Evolutionary conservation across 768 basidiomycete species (phyloP), one percentile per base, ranked within the genome.

Genomic region (Boletus huronensis): DNA sequence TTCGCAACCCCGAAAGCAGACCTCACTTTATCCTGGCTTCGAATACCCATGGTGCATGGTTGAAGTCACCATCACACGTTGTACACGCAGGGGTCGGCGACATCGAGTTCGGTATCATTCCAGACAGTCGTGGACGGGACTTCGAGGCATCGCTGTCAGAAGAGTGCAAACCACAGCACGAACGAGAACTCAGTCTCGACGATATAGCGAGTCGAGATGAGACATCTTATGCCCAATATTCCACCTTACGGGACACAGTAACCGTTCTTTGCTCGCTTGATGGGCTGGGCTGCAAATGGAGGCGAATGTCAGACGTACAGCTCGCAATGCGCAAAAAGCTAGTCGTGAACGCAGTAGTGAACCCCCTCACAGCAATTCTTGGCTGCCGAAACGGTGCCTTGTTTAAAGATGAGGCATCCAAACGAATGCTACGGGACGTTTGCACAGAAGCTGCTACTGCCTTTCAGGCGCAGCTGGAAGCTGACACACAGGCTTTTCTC

Each of bases 1-100:
- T 93, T 69, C 85, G 79, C 19, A 87, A 93, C 67, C 79, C 85
- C 23, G 68, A 76, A 32, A 75, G 77, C 28, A 83, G 95, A 35
- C 95, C 95, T 13, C 85, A 90, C 63, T 93, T 98, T 66, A 80
- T 98, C 58, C 72, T 96, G 50, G 86, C 87, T 14, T 82, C 84
- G 26, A 94, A 89, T 57, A 88, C 85, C 1, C 93, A 96, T 61
- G 90, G 91, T 3, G 86, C 82, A 28, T 88, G 82, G 72, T 66
- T 77, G 46, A 84, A 81, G 59, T 65, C 71, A 1, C 65, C 64
- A 26, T 73, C 74, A 39, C 79, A 85, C 52, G 79, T 85, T 53
- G 81, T 90, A 14, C 91, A 94, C 61, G 74, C 85, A 7, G 87
- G 87, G 6, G 46, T 81, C 10, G 93, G 92, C 6, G 67, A 77